Base-by-base conservation (phyloP, 225 moss, liverwort and hornwort genomes). In the Polytrichum formosum region DNA sequence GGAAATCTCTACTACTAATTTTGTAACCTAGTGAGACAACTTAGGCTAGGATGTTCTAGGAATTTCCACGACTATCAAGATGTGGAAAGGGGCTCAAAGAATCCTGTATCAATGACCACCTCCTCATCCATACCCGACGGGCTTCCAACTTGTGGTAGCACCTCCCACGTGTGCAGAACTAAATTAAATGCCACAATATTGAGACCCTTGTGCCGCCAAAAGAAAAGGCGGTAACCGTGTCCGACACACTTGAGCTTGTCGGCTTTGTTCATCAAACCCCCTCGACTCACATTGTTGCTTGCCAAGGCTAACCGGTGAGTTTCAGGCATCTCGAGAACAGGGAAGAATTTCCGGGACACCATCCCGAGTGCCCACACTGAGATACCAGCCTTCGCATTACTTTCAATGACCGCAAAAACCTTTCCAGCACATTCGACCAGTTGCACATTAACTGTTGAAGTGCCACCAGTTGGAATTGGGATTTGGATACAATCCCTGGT, bases 361-460 rank as follows among this genome's bases (percentile, higher is more conserved):
- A 68, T 65, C 8, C 81, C 76, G 1, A 81, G 79, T 0, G 73
- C 81, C 76, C 71, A 81, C 28, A 85, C n/a, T 1, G 31, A 61
- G 17, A 85, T 35, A 18, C 67, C 63, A 54, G 10, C 18, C 13
- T 0, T 28, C 27, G 5, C 3, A 2, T 7, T 7, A 61, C 70
- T 61, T 46, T 85, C 79, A 1, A 72, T 46, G 56, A 61, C 76
- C 1, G 54, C 69, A 18, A 85, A 85, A 54, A 85, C 66, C 58
- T 74, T 71, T 6, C 79, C 76, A 21, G 28, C 74, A 65, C 82
- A 85, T 35, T 73, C 76, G 33, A 85, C 56, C 26, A 67, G 64
- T 54, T 76, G 71, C 54, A 76, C 58, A 13, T 13, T 46, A 33
- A 56, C 28, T 63, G 56, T 56, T 0, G 54, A 0, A 25, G 56